phyloP scores from a whole-genome alignment of 768 basidiomycete genomes.

The Hirschioporus abietinus region DNA sequence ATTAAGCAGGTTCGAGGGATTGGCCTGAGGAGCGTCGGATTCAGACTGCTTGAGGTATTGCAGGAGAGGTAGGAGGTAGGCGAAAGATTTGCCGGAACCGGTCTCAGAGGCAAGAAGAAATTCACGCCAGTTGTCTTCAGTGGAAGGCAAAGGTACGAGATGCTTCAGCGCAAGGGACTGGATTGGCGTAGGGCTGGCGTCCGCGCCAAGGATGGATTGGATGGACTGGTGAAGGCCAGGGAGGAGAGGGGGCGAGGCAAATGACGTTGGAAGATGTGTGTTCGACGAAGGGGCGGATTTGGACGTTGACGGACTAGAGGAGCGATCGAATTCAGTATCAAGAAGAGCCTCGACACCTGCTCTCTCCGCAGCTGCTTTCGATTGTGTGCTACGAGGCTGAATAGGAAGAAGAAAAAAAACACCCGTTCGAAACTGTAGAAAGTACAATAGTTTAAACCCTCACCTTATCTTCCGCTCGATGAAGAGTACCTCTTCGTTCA shows the following conservation, averaged over 20 bases:
- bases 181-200: conserved; percentile 67
- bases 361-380: conserved; percentile 10
- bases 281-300: conserved; percentile 12
- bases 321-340: conserved; percentile 32
- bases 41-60: conserved; percentile 73
- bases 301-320: conserved; percentile 16
- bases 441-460: conserved; percentile 17
- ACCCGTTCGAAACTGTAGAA: neutral
- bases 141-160: conserved; percentile 32
- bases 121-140: conserved; percentile 19
- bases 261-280: conserved; percentile 31
- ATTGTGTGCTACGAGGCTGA: conserved; percentile 20
- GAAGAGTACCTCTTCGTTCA: conserved; percentile 17
- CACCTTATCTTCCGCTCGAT: conserved; percentile 7
- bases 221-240: conserved; percentile 58
- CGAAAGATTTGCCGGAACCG: conserved; percentile 88
- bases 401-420: neutral
- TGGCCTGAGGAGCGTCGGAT: conserved; percentile 14
- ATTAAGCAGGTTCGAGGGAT: conserved; percentile 29
- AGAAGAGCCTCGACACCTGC: conserved; percentile 22
- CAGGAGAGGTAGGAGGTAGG: conserved; percentile 81
- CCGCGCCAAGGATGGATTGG: conserved; percentile 48
- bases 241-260: conserved; percentile 66
- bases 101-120: conserved; percentile 84
- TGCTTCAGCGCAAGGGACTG: conserved; percentile 69